Evolutionary conservation across 2,329 filamentous ascomycete genomes (phyloP).

Genomic region (Sporothrix brasiliensis): DNA sequence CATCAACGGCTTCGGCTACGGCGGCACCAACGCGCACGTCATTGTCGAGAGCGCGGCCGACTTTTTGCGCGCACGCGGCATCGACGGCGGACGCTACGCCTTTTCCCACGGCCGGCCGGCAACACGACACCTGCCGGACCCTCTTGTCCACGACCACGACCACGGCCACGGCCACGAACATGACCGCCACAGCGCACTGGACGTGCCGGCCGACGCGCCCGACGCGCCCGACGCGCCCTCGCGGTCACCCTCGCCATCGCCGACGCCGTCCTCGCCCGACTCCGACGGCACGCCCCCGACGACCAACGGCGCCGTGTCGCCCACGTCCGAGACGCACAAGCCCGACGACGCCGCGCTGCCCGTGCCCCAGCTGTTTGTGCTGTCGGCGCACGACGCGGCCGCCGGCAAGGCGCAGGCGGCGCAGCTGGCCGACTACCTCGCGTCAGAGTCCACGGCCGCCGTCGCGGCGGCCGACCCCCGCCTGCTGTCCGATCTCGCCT

Average conservation of each 20-base stretch:
- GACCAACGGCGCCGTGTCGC: not conserved
- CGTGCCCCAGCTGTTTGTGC: constrained; percentile 45
- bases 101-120: constrained; percentile 11
- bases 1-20: constrained; percentile 53
- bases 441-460: not conserved
- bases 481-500: constrained; percentile 31
- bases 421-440: constrained; percentile 29
- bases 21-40: constrained; percentile 40
- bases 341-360: not conserved
- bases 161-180: too few relatives aligned
- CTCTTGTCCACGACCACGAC: too few relatives aligned
- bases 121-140: too few relatives aligned
- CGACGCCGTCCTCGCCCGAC: not conserved
- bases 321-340: not conserved
- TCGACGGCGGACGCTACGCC: not conserved
- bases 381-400: constrained; percentile 34
- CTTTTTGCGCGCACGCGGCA: constrained; percentile 22
- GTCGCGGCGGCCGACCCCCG: not conserved
- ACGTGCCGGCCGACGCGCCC: not conserved
- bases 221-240: constrained; percentile 8
- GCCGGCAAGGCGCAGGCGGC: constrained; percentile 28
- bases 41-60: constrained; percentile 44
- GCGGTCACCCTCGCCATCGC: not conserved
- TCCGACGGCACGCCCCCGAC: not conserved
- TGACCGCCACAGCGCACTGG: too few relatives aligned